phyloP scores from a whole-genome alignment of 2,329 filamentous ascomycete species.

The Rhexocercosporidium sp. region DNA sequence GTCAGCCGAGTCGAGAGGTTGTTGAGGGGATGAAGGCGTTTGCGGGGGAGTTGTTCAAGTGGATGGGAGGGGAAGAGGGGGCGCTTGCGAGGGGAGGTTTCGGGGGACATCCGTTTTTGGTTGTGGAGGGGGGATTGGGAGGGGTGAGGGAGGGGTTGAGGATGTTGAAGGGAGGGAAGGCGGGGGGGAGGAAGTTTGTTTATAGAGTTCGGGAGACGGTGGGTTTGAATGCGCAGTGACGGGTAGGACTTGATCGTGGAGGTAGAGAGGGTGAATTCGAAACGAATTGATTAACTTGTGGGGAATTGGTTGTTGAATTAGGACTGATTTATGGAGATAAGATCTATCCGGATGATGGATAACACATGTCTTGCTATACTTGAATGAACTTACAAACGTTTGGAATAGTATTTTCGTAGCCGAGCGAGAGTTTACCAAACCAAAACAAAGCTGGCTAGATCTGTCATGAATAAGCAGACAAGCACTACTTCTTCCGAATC shows the following conservation, averaged over 20 bases:
- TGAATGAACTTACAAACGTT: no score
- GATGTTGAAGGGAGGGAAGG: conserved; percentile 62
- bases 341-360: no score
- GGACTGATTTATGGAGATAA: no score
- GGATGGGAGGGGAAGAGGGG: conserved; percentile 26
- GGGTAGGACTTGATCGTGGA: background rate
- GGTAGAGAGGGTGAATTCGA: background rate
- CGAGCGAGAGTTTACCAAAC: no score
- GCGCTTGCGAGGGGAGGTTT: conserved; percentile 55
- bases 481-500: no score
- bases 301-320: no score
- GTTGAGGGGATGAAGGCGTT: conserved; percentile 18
- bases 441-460: no score
- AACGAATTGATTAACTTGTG: background rate
- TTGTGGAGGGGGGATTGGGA: conserved; percentile 52
- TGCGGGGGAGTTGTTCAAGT: conserved; percentile 24
- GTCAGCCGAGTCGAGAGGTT: conserved; percentile 19
- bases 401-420: no score
- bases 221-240: conserved; percentile 4
- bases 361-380: no score
- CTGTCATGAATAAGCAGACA: no score
- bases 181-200: conserved; percentile 68
- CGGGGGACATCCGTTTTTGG: conserved; percentile 53
- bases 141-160: conserved; percentile 55
- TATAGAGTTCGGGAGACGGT: conserved; percentile 43